Percentiles rank a stretch among this genome's conserved stretches.
phyloP scores from a whole-genome alignment of 208 protist genomes.

The Crithidia acanthocephali region DNA sequence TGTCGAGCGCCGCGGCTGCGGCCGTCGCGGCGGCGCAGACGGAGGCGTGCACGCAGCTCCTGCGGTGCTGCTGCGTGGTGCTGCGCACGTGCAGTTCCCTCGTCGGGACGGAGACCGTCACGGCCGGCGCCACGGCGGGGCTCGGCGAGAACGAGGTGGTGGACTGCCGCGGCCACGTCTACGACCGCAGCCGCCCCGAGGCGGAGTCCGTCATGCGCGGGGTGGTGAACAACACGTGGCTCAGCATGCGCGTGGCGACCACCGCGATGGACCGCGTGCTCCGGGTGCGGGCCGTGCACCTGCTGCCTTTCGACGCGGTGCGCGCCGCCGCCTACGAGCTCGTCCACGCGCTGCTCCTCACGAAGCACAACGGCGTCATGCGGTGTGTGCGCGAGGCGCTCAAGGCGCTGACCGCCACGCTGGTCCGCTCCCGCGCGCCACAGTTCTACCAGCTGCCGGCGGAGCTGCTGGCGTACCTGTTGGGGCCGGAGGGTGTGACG shows the following conservation, averaged over 20 bases:
- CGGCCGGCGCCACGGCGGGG: slow-evolving; percentile 6
- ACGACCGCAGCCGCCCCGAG: slow-evolving; percentile 49
- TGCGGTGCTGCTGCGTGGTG: slow-evolving; percentile 54
- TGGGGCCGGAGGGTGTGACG: slow-evolving; percentile 79
- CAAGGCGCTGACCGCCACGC: slow-evolving; percentile 41
- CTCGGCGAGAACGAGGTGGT: slow-evolving; percentile 45
- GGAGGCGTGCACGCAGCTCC: slow-evolving; percentile 40
- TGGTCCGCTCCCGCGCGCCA: slow-evolving; percentile 67
- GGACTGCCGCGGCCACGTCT: slow-evolving; percentile 90
- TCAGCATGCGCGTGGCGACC: slow-evolving; percentile 75
- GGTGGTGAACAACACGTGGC: slow-evolving; percentile 93
- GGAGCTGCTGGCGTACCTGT: slow-evolving; percentile 69
- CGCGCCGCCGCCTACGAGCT: slow-evolving; percentile 58
- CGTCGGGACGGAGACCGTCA: slow-evolving; percentile 40
- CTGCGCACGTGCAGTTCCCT: slow-evolving; percentile 47
- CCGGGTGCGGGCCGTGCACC: slow-evolving; percentile 36
- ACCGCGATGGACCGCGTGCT: slow-evolving; percentile 49
- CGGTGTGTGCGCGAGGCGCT: slow-evolving; percentile 74
- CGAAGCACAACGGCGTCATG: slow-evolving; percentile 94
- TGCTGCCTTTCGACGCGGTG: slow-evolving; percentile 46
- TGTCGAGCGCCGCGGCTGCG: not conserved
- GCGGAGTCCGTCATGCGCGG: slow-evolving; percentile 66
- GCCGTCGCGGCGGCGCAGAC: slow-evolving; percentile 4
- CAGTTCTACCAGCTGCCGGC: slow-evolving; percentile 59
- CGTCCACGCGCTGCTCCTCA: slow-evolving; percentile 74